phyloP scores from a whole-genome alignment of 73 alveolate species.

The Paramecium biaurelia region DNA sequence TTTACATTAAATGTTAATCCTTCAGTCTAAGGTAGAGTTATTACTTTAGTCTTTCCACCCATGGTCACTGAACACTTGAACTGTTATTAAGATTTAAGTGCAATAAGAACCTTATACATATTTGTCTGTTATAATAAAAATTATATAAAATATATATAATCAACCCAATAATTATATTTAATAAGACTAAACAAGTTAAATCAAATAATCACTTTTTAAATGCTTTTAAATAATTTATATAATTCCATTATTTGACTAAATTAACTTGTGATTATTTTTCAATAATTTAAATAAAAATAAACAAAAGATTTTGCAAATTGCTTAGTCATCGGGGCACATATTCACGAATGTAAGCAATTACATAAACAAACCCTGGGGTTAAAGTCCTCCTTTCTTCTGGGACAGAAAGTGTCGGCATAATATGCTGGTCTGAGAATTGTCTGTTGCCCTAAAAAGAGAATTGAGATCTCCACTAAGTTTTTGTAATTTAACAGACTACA shows the following conservation, averaged over 20 bases:
- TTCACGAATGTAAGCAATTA: constrained; percentile 16
- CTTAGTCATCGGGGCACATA: constrained; percentile 44
- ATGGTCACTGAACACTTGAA: neutral
- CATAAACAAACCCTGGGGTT: constrained; percentile 14
- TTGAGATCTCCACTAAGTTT: neutral
- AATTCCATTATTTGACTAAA: neutral
- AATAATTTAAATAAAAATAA: neutral
- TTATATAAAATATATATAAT: neutral
- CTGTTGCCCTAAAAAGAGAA: constrained; percentile 33
- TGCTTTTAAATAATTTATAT: neutral
- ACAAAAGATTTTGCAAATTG: constrained; percentile 22
- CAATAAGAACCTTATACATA: neutral
- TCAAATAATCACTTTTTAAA: neutral
- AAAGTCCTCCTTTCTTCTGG: constrained; percentile 16
- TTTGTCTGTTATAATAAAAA: constrained; percentile 9
- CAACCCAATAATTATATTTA: neutral
- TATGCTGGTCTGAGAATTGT: constrained; percentile 25
- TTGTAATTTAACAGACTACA: neutral
- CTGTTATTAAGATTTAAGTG: neutral
- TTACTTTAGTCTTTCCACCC: neutral
- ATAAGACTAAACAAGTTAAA: neutral
- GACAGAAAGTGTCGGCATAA: constrained; percentile 42
- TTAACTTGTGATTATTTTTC: neutral
- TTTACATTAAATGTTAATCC: neutral
- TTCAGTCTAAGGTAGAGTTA: neutral